phyloP scores from a whole-genome alignment of 495 filamentous ascomycete species.

The Penicillium tannophilum region DNA sequence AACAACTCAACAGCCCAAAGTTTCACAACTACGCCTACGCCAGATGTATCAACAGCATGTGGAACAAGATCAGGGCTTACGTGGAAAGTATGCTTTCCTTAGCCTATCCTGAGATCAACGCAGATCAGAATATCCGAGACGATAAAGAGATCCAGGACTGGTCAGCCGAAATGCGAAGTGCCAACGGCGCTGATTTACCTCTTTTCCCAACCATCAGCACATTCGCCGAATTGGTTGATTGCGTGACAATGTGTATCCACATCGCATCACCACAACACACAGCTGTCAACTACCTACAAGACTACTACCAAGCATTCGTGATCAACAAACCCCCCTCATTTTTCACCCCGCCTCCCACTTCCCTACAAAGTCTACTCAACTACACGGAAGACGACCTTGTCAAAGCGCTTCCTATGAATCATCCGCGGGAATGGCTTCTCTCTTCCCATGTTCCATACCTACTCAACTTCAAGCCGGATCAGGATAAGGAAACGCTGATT shows the following conservation, averaged over 20 bases:
- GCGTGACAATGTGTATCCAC: constrained; percentile 54
- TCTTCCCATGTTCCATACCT: constrained; percentile 46
- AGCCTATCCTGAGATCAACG: constrained; percentile 18
- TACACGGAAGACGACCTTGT: constrained; percentile 40
- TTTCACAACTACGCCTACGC: constrained; percentile 53
- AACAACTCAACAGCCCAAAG: constrained; percentile 22
- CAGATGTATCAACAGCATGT: constrained; percentile 43
- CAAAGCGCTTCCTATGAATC: constrained; percentile 42
- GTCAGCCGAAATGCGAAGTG: constrained; percentile 36
- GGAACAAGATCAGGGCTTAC: constrained; percentile 39
- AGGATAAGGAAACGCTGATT: constrained; percentile 33
- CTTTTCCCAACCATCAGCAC: constrained; percentile 35
- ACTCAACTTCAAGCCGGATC: constrained; percentile 43
- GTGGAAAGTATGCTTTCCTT: constrained; percentile 32
- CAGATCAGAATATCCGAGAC: background rate
- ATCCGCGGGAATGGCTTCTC: constrained; percentile 43
- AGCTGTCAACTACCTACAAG: constrained; percentile 53
- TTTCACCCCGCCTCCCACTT: constrained; percentile 32
- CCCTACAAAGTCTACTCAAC: constrained; percentile 23
- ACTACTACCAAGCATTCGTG: constrained; percentile 52
- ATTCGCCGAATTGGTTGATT: constrained; percentile 24
- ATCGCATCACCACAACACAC: constrained; percentile 52
- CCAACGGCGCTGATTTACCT: constrained; percentile 27
- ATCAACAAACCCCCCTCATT: constrained; percentile 46
- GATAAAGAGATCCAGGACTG: constrained; percentile 33